Evolutionary conservation across 2,329 filamentous ascomycete genomes (phyloP).

Genomic region (Fusarium floridanum): DNA sequence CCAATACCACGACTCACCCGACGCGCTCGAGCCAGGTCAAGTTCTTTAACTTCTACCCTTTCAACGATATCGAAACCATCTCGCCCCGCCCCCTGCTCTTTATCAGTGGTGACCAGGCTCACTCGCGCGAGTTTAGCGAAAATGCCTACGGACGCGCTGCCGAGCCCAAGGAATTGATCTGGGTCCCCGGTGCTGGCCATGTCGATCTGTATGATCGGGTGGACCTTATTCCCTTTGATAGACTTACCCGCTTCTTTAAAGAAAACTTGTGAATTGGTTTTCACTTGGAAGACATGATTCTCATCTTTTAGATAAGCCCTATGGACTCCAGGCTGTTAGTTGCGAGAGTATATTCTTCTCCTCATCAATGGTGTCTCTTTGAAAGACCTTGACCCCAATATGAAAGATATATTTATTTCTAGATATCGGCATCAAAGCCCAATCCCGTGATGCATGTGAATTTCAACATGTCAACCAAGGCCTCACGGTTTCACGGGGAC

Average conservation of each 20-base stretch:
- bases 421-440: background rate
- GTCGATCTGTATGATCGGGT: conserved; percentile 54
- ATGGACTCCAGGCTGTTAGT: background rate
- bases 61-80: conserved; percentile 48
- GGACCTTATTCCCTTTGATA: conserved; percentile 51
- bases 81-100: conserved; percentile 49
- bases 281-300: background rate
- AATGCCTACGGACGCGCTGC: conserved; percentile 43
- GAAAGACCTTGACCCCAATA: background rate
- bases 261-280: background rate
- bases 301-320: background rate
- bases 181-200: conserved; percentile 50
- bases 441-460: background rate
- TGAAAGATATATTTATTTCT: background rate
- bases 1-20: conserved; percentile 48
- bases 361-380: background rate
- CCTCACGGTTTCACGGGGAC: too few species aligned
- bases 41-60: conserved; percentile 50
- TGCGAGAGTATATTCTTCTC: background rate
- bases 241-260: conserved; percentile 9
- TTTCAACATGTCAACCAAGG: background rate
- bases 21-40: conserved; percentile 45
- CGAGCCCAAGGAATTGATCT: conserved; percentile 54
- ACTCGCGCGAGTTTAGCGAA: conserved; percentile 48
- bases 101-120: conserved; percentile 43